Evolutionary conservation across 371 early-diverging fungal genomes (phyloP), one percentile per base, ranked within the genome.

Genomic region (Gilbertella persicaria): DNA sequence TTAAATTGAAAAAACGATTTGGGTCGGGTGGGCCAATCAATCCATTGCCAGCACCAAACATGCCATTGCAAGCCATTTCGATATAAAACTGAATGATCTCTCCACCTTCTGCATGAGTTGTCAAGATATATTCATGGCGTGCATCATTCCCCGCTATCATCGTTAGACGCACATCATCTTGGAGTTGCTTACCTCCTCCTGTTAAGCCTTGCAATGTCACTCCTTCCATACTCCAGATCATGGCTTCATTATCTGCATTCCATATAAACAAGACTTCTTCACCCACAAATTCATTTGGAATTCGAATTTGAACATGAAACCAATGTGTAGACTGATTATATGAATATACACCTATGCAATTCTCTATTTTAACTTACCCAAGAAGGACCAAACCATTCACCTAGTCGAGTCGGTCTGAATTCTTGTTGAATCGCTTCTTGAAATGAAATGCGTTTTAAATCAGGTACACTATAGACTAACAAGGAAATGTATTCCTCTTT

Each of bases 51-150:
- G 81, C 73, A 24, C 96, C 95, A 78, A 93, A 93, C 84, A 95
- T 76, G 20, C 89, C 89, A 63, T 97, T 96, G 64, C 94, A 93
- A 2, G 93, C 94, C 58, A 91, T 87, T 58, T 96, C 97, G 39
- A 96, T 67, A 58, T 85, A 92, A 42, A 94, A 79, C n/a, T 87
- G 80, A 36, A 84, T 71, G 14, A 69, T 64, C 54, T 91, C 90
- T 1, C 86, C 89, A 4, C 83, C 86, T 19, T 64, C 60, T 13
- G 88, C 88, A 33, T 73, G 67, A 19, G 72, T 54, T 4, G 87
- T 79, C 21, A 96, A 65, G 9, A 79, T 53, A 64, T 83, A 90
- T 30, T 96, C 93, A 52, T 89, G 86, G 23, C 84, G 73, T 45
- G 85, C 84, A 58, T 82, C 78, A 35, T 71, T 71, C 12, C 83